Conservation (phyloP, 208 protist genomes). For the Novymonas esmeraldas region DNA sequence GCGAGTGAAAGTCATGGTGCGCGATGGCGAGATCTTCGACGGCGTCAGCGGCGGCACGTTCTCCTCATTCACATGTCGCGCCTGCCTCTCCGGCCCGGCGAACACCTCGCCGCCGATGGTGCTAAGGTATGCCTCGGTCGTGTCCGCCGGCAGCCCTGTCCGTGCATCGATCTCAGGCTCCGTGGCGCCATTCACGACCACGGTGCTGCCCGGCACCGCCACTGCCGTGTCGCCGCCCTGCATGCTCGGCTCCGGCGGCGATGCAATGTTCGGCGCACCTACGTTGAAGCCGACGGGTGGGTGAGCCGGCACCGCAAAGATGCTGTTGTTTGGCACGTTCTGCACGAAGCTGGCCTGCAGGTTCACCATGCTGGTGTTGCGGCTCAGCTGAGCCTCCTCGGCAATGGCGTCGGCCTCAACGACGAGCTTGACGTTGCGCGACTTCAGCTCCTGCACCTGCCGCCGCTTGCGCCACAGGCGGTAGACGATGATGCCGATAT, state of each 20-base stretch:
- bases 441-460: constrained; percentile 35
- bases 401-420: constrained; percentile 46
- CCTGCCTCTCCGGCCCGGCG: constrained; percentile 36
- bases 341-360: constrained; percentile 49
- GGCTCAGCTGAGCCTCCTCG: constrained; percentile 45
- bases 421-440: constrained; percentile 41
- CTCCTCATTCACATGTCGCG: constrained; percentile 43
- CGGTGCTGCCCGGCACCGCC: constrained; percentile 12
- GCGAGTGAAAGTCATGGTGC: constrained; percentile 63
- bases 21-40: constrained; percentile 49
- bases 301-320: constrained; percentile 24
- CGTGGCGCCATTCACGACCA: constrained; percentile 16
- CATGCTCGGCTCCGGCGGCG: neutral
- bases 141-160: constrained; percentile 40
- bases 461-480: constrained; percentile 35
- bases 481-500: constrained; percentile 44
- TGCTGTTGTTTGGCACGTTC: constrained; percentile 43
- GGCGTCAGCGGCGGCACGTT: constrained; percentile 60
- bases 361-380: constrained; percentile 39
- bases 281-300: neutral
- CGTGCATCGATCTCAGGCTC: constrained; percentile 21
- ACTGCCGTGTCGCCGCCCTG: neutral
- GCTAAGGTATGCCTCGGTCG: constrained; percentile 51
- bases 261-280: neutral
- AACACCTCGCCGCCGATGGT: constrained; percentile 48